Evolutionary conservation across 1,284 basidiomycete genomes (phyloP), one percentile per base, ranked within the genome.

Genomic region (Fomitopsis schrenkii): DNA sequence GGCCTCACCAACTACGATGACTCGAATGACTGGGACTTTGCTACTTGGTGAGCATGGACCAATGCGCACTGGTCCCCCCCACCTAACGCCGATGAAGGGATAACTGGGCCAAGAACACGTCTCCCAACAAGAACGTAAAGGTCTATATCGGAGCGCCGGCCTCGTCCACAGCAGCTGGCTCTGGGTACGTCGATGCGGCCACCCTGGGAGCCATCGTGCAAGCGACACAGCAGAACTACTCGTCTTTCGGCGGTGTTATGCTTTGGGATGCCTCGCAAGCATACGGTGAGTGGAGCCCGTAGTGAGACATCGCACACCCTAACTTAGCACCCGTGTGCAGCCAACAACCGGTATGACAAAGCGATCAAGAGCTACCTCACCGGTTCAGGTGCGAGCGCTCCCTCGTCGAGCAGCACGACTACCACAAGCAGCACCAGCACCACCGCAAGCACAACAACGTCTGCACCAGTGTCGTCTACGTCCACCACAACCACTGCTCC

Each of bases 181-280:
- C 74, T 5, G 86, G 86, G 8, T 87, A 81, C 66, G 82, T 85
- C 44, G 75, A 76, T 60, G 74, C 79, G 5, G 72, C 73, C 14
- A 79, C 79, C 4, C 72, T 88, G 36, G 76, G 74, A 3, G 72
- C 67, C 57, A 80, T 86, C 59, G 76, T 81, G 7, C 67, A 74
- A 46, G 66, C 77, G 59, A 83, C 79, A 2, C 77, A 79, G 46
- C 66, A 75, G 15, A 71, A 79, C 61, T 89, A 80, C 68, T 81
- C 84, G 10, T 86, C 84, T 26, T 89, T 89, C 68, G 87, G 87
- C 7, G 87, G 87, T 36, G 76, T 86, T 26, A 90, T 90, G 87
- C 75, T 88, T 55, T 82, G 86, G 86, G 86, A 88, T 65, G 81
- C 79, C 0, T 86, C 83, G 3, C 83, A 86, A 68, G 84, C 85